phyloP scores from a whole-genome alignment of 345 rosid species.

The Sonneratia caseolaris region DNA sequence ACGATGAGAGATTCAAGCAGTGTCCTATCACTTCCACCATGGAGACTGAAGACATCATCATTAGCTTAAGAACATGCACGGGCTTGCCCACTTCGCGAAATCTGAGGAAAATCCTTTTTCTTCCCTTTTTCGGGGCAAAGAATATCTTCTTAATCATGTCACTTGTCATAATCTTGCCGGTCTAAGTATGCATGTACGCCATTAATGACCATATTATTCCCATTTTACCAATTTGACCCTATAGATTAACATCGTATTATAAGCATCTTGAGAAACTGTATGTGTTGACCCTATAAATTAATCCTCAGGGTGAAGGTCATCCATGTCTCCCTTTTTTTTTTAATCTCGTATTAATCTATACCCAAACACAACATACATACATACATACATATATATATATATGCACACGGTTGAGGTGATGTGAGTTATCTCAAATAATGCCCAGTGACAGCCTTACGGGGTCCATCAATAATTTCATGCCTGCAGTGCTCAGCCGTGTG shows the following conservation, averaged over 20 bases:
- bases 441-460: not conserved
- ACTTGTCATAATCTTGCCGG: not conserved
- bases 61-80: not conserved
- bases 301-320: not conserved
- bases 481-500: not conserved
- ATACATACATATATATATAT: no score
- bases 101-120: not conserved
- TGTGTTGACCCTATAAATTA: no score
- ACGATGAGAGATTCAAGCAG: not conserved
- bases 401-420: not conserved
- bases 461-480: not conserved
- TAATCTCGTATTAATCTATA: no score
- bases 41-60: conserved; percentile 7
- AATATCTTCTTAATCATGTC: not conserved
- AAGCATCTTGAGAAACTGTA: no score
- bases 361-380: no score
- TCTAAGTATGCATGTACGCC: not conserved
- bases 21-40: not conserved
- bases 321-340: not conserved
- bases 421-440: not conserved
- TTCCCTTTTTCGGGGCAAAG: not conserved
- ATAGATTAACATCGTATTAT: no score
- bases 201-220: not conserved
- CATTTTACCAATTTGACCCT: not conserved
- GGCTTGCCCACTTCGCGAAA: not conserved